phyloP scores from a whole-genome alignment of 225 moss, liverwort and hornwort genomes.

The Antitrichia curtipendula region DNA sequence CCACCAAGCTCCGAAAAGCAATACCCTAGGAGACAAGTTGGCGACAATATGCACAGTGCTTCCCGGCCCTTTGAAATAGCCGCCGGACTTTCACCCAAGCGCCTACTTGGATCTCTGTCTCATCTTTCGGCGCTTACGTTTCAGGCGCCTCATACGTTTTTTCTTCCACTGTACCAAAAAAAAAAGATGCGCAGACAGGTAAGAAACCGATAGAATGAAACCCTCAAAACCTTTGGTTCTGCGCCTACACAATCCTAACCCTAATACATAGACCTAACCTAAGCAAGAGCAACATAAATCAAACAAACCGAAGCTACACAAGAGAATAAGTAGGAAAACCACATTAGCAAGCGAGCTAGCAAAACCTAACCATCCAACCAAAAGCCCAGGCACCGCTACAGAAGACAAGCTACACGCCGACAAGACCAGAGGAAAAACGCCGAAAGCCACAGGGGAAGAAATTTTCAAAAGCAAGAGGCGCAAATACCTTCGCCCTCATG shows the following conservation, averaged over 20 bases:
- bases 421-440: not conserved
- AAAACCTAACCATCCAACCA: not conserved
- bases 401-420: not conserved
- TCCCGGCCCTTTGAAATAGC: not conserved
- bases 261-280: not conserved
- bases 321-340: no score
- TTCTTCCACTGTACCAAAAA: constrained; percentile 17
- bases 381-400: not conserved
- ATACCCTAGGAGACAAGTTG: not conserved
- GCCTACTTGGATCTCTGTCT: constrained; percentile 35
- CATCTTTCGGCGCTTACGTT: constrained; percentile 42
- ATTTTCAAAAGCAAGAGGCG: not conserved
- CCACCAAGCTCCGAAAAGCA: not conserved
- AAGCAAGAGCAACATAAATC: not conserved
- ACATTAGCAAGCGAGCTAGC: not conserved
- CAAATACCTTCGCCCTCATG: constrained; percentile 21
- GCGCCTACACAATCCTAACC: not conserved
- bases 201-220: not conserved
- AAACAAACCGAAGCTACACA: not conserved
- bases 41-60: not conserved
- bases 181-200: not conserved
- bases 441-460: not conserved
- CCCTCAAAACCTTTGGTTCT: no score
- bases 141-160: constrained; percentile 38
- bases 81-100: not conserved